Evolutionary conservation across 2,329 filamentous ascomycete genomes (phyloP).

Genomic region (Fonsecaea multimorphosa): DNA sequence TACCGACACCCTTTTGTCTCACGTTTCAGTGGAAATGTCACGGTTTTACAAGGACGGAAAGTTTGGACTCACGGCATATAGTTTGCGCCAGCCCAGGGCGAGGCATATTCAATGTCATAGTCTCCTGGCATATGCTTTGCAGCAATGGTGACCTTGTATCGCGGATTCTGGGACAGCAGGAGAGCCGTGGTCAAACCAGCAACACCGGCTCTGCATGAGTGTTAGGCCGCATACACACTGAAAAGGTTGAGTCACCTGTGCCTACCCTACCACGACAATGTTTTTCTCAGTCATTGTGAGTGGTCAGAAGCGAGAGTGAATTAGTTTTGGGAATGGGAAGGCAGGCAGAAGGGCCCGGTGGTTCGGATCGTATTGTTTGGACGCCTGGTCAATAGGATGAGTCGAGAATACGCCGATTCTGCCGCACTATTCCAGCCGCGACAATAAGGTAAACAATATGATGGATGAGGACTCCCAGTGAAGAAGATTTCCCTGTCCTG

Average conservation of each 20-base stretch:
- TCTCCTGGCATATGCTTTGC: conserved; percentile 88
- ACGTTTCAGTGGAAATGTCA: not conserved
- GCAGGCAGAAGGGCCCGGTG: conserved; percentile 8
- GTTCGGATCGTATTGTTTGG: conserved; percentile 9
- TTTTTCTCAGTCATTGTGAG: conserved; percentile 40
- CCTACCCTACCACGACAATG: conserved; percentile 49
- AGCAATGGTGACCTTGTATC: conserved; percentile 67
- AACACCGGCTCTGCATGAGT: conserved; percentile 40
- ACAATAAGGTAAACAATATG: conserved; percentile 2
- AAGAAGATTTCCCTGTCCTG: not conserved
- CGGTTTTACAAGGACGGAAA: not conserved
- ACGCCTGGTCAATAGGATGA: conserved; percentile 10
- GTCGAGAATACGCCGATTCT: conserved; percentile 12
- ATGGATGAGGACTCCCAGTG: conserved; percentile 12
- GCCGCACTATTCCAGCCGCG: conserved; percentile 1
- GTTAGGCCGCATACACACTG: conserved; percentile 1
- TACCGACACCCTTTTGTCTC: conserved; percentile 42
- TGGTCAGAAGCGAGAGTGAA: conserved; percentile 3
- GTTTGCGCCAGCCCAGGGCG: conserved; percentile 81
- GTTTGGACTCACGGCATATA: conserved; percentile 64
- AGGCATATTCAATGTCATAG: conserved; percentile 77
- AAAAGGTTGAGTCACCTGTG: conserved; percentile 22
- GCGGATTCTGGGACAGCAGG: conserved; percentile 58
- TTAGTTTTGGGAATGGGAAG: not conserved
- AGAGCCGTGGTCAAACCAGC: conserved; percentile 66